Conservation (phyloP, 129 eudicot species). For the Glebionis coronaria region DNA sequence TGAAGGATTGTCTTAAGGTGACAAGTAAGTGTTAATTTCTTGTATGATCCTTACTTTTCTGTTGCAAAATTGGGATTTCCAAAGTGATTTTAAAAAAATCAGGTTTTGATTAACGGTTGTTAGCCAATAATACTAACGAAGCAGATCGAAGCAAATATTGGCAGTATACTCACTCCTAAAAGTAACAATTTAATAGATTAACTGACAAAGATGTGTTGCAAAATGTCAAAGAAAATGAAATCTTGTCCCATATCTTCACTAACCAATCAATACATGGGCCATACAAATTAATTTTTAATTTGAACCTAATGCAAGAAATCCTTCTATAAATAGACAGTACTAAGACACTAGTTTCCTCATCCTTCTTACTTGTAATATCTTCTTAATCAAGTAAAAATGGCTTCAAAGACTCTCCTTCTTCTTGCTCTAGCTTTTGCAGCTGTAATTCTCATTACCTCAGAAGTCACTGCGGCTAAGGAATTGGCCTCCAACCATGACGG, state of each 20-base stretch:
- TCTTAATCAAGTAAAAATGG: conserved; percentile 16
- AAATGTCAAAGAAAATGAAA: conserved; percentile 1
- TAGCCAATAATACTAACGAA: no score
- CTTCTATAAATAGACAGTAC: conserved; percentile 5
- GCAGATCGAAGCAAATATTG: no score
- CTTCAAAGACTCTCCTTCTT: conserved; percentile 27
- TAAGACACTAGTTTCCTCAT: conserved; percentile 18
- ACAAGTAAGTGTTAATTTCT: no score
- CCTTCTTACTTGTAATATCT: not conserved
- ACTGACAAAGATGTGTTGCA: not conserved
- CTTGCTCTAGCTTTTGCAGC: conserved; percentile 24
- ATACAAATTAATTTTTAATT: not conserved
- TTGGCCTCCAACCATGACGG: conserved; percentile 29
- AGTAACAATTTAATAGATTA: no score
- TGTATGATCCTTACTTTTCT: no score
- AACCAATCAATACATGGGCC: not conserved
- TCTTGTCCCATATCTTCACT: conserved; percentile 4
- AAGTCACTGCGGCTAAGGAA: conserved; percentile 28
- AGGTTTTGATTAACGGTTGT: no score
- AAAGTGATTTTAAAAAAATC: no score
- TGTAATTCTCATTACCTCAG: conserved; percentile 30
- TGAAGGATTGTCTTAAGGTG: no score
- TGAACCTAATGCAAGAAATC: not conserved
- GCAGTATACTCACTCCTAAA: no score
- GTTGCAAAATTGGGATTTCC: no score